A percentile compares a stretch with the other conserved stretches of the same genome.
phyloP scores from a whole-genome alignment of 805 yeast genomes.

The Barnettozyma populi region DNA sequence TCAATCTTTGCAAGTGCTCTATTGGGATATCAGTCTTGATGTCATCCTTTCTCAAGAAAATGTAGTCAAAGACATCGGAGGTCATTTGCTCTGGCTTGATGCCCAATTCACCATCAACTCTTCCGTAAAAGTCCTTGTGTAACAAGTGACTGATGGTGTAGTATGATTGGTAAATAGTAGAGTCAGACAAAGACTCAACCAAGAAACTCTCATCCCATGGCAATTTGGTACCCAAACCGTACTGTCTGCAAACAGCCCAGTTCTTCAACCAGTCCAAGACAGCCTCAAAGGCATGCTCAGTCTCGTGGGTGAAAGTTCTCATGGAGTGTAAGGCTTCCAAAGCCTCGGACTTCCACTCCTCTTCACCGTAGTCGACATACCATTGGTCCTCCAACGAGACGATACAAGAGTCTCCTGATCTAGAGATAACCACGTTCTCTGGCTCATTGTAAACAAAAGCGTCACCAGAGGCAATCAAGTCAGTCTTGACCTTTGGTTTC shows the following conservation, averaged over 20 bases:
- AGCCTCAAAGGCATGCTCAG: constrained; percentile 87
- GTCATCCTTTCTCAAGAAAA: constrained; percentile 68
- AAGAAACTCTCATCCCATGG: constrained; percentile 96
- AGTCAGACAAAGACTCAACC: constrained; percentile 93
- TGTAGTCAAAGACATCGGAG: constrained; percentile 87
- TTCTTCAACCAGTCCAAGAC: constrained; percentile 93
- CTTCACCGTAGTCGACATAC: constrained; percentile 97
- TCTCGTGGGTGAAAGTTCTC: constrained; percentile 78
- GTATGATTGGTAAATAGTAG: constrained; percentile 92
- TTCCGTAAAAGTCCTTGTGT: constrained; percentile 84
- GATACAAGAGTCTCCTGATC: constrained; percentile 95
- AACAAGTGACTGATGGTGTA: constrained; percentile 85
- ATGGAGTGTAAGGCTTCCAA: constrained; percentile 68
- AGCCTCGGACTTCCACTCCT: constrained; percentile 76
- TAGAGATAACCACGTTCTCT: constrained; percentile 80
- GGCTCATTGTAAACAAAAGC: constrained; percentile 95
- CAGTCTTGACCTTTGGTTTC: constrained; percentile 79
- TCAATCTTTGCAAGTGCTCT: constrained; percentile 61
- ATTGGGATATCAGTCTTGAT: constrained; percentile 53
- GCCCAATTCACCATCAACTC: constrained; percentile 62
- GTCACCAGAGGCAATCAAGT: constrained; percentile 66
- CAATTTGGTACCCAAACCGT: constrained; percentile 88
- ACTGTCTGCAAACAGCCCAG: constrained; percentile 97
- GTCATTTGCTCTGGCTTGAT: constrained; percentile 83
- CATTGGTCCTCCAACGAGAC: constrained; percentile 98